Evolutionary conservation across 2,329 filamentous ascomycete species (phyloP), one percentile per base, ranked within the genome.

Genomic region (Cladobotryum protrusum): DNA sequence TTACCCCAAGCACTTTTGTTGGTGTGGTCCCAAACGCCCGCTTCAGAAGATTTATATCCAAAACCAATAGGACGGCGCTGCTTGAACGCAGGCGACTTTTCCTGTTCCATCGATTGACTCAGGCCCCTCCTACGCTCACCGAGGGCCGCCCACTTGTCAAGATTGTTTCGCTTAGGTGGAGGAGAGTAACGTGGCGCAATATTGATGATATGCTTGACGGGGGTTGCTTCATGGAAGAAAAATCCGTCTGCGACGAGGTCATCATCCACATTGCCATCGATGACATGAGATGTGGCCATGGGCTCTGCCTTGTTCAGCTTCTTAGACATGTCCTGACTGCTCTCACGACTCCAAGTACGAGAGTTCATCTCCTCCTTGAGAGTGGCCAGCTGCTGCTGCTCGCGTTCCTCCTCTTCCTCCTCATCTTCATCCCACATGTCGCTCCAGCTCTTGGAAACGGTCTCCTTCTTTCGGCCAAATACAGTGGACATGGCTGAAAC

Each of bases 401-500:
- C 70, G 54, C 77, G 77, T 60, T 85, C 79, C 59, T 87, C 81
- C 55, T 86, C 83, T 56, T 87, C 84, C 62, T 93, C 90, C 42
- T 76, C 73, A 48, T 97, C 92, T 67, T 97, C 92, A 52, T 97
- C 92, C 86, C 90, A 96, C 67, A 97, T 83, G 67, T 99, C 93
- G 63, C 91, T 96, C 93, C 93, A 99, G 75, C 93, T 97, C 85
- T 97, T 97, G 50, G 93, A 96, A 43, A 95, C 88, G 43, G 79
- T 75, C 42, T 92, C 86, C 55, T 82, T 80, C 65, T 86, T 83
- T 62, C 83, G 83, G 46, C 87, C 88, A 64, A 95, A 92, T 45
- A 92, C 81, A 63, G 86, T 81, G 4, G 87, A 83, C 77, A 92
- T 85, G 54, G 87, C 84, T 48, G 85, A 74, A 37, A 80, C 78